A percentile compares a stretch with the other conserved stretches of the same genome.
Conservation (phyloP, 768 basidiomycete genomes). For the Boletus rex-veris region DNA sequence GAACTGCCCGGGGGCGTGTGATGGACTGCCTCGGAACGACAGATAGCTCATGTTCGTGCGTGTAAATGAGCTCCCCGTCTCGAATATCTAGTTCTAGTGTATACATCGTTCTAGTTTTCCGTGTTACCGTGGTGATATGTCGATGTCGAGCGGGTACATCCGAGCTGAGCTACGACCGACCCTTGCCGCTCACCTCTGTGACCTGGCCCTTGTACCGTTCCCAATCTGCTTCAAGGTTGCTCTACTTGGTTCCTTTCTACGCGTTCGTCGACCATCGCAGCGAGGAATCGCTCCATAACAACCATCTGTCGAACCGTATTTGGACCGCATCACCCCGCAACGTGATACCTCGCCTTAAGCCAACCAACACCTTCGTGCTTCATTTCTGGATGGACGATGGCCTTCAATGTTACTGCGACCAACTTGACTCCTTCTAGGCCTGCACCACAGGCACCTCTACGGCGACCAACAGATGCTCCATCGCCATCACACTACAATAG, state of each 20-base stretch:
- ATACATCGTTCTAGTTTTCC: background rate
- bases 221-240: background rate
- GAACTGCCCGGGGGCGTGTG: no score
- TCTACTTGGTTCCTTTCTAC: background rate
- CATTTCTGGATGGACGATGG: slow-evolving; percentile 34
- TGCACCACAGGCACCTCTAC: slow-evolving; percentile 66
- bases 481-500: slow-evolving; percentile 31
- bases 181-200: background rate
- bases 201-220: background rate
- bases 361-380: slow-evolving; percentile 11
- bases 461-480: slow-evolving; percentile 41
- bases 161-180: slow-evolving; percentile 18
- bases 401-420: slow-evolving; percentile 47
- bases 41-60: background rate
- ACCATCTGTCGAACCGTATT: background rate
- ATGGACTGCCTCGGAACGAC: background rate
- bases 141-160: slow-evolving; percentile 26
- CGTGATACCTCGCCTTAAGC: no score
- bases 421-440: slow-evolving; percentile 77
- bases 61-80: background rate
- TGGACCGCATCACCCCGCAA: background rate
- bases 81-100: background rate
- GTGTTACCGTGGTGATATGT: slow-evolving; percentile 32
- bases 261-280: slow-evolving; percentile 5
- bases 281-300: background rate